phyloP scores from a whole-genome alignment of 257 asterid genomes.

The Lycium barbarum region DNA sequence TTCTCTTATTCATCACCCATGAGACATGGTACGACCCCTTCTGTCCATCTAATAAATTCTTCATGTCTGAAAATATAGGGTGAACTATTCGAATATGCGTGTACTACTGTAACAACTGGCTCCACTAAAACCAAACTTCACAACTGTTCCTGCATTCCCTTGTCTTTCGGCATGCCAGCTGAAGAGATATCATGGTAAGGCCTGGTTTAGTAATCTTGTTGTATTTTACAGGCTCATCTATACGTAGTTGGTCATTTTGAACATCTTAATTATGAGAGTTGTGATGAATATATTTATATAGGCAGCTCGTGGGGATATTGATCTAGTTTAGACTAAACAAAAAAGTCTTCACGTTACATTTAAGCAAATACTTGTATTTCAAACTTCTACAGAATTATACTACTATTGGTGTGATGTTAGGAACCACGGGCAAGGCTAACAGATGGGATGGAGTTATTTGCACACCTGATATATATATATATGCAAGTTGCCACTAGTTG shows the following conservation, averaged over 20 bases:
- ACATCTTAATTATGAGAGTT: not conserved
- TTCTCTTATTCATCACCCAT: constrained; percentile 19
- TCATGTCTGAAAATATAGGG: not conserved
- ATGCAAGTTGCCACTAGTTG: no score
- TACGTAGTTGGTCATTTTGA: constrained; percentile 1
- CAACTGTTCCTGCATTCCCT: not conserved
- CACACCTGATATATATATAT: no score
- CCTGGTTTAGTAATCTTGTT: not conserved
- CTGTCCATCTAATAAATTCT: not conserved
- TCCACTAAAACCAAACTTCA: not conserved
- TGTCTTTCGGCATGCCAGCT: not conserved
- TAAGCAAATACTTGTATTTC: not conserved
- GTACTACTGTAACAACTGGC: not conserved
- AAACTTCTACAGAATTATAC: not conserved
- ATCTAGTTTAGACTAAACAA: not conserved
- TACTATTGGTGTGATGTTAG: no score
- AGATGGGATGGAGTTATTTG: no score
- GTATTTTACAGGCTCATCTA: not conserved
- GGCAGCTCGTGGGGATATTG: not conserved
- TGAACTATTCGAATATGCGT: not conserved
- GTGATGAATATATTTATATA: not conserved
- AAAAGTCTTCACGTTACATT: not conserved
- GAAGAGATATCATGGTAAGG: not conserved
- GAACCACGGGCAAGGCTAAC: no score
- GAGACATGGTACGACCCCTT: not conserved